These are phyloP conservation scores for Rhynchosporium secalis DNA, from an alignment of 2,329 filamentous ascomycete genomes.

Conservation along the genomic window DNA sequence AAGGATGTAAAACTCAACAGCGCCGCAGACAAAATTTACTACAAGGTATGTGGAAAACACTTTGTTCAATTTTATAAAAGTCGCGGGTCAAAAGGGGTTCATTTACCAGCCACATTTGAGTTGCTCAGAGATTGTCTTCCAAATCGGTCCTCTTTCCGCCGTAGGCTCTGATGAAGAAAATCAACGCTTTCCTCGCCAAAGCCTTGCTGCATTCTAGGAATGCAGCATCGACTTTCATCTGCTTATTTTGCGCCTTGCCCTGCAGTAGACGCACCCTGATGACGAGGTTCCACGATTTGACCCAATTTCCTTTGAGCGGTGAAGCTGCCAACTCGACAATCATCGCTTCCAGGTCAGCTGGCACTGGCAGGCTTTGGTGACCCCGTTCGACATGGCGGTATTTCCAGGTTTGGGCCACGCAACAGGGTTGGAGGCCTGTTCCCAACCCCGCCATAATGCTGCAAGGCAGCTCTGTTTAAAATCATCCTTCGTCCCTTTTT, in stretches of 20 bases:
- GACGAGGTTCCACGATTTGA: constrained; percentile 26
- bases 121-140: no score
- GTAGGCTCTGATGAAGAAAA: neutral
- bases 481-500: constrained; percentile 24
- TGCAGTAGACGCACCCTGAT: constrained; percentile 22
- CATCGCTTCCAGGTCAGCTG: constrained; percentile 24
- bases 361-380: constrained; percentile 24
- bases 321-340: constrained; percentile 28
- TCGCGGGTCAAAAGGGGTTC: neutral
- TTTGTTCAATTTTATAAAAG: neutral
- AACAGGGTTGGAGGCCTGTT: constrained; percentile 31
- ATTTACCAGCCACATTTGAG: no score
- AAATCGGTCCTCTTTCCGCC: no score
- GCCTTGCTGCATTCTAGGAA: neutral
- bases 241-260: constrained; percentile 17
- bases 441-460: constrained; percentile 33
- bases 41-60: constrained; percentile 71
- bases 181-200: constrained; percentile 8
- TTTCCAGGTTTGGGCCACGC: constrained; percentile 27
- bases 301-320: constrained; percentile 28
- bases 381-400: constrained; percentile 26
- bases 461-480: constrained; percentile 19
- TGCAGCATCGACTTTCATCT: constrained; percentile 10
- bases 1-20: constrained; percentile 76
- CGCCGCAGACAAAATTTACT: constrained; percentile 73